These are phyloP conservation scores for Trichophyton benhamiae DNA, from an alignment of 2,329 filamentous ascomycete genomes.

Conservation along the genomic window DNA sequence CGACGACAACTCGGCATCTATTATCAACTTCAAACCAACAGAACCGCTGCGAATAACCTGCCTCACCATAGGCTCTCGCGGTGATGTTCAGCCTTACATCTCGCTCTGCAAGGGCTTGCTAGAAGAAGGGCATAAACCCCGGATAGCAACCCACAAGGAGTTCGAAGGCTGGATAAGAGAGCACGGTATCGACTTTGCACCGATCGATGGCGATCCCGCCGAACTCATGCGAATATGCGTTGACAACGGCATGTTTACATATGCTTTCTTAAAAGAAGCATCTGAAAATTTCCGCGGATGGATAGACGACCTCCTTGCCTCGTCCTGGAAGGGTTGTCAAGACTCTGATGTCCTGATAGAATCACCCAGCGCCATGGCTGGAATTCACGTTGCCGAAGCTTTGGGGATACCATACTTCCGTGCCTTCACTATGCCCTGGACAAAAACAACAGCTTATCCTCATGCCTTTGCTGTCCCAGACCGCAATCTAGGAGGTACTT, in stretches of 20 bases:
- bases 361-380: conserved; percentile 90
- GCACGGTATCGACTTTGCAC: conserved; percentile 88
- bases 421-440: conserved; percentile 98
- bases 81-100: conserved; percentile 96
- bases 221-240: conserved; percentile 95
- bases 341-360: conserved; percentile 85
- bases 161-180: conserved; percentile 79
- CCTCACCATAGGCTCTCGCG: conserved; percentile 86
- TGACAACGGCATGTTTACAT: conserved; percentile 93
- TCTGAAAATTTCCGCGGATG: conserved; percentile 82
- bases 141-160: conserved; percentile 83
- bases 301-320: conserved; percentile 76
- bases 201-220: conserved; percentile 78
- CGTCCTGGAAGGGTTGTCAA: conserved; percentile 73
- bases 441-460: conserved; percentile 83
- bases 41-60: conserved; percentile 75
- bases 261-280: conserved; percentile 77
- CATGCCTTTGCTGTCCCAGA: conserved; percentile 92
- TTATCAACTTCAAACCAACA: conserved; percentile 80
- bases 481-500: conserved; percentile 85
- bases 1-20: conserved; percentile 76
- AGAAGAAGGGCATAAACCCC: conserved; percentile 72
- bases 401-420: conserved; percentile 89
- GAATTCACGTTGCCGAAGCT: conserved; percentile 93
- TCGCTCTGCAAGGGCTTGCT: conserved; percentile 83